Evolutionary conservation across 2,329 filamentous ascomycete species (phyloP).

Genomic region (Neonectria neomacrospora): DNA sequence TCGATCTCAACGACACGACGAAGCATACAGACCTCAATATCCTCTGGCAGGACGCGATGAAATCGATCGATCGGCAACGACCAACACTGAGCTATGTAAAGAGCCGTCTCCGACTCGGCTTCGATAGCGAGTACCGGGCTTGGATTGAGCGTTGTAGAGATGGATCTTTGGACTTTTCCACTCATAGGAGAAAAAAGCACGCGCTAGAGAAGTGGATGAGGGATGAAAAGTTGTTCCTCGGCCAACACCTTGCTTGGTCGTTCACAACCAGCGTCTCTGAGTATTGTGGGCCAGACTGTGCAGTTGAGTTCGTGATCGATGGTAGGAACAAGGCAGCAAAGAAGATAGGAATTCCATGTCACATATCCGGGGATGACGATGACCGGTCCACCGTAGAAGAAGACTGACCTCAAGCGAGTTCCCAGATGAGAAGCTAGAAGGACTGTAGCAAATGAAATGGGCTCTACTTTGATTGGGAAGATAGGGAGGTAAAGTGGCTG

Average conservation of each 20-base stretch:
- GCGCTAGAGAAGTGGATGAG: conserved; percentile 23
- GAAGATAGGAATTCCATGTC: neutral
- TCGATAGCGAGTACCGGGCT: neutral
- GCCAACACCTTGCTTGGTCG: conserved; percentile 14
- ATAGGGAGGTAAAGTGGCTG: neutral
- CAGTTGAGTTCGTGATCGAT: conserved; percentile 6
- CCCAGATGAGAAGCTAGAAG: neutral
- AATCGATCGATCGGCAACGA: neutral
- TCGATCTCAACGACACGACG: conserved; percentile 5
- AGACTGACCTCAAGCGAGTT: neutral
- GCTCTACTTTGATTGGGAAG: neutral
- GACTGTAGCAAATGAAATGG: neutral
- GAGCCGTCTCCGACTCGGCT: conserved; percentile 2
- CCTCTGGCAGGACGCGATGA: neutral
- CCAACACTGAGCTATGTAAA: neutral
- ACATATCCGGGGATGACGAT: neutral
- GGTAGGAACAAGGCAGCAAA: neutral
- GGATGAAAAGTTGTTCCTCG: conserved; percentile 6
- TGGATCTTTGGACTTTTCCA: conserved; percentile 8
- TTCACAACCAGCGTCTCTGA: conserved; percentile 17
- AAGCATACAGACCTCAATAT: neutral
- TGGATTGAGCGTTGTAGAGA: conserved; percentile 10
- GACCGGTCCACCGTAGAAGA: neutral
- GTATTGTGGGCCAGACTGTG: conserved; percentile 9
- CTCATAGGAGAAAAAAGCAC: conserved; percentile 22